Base-by-base conservation (phyloP, 228 moss, liverwort and hornwort species). In the Sphagnum fallax region DNA sequence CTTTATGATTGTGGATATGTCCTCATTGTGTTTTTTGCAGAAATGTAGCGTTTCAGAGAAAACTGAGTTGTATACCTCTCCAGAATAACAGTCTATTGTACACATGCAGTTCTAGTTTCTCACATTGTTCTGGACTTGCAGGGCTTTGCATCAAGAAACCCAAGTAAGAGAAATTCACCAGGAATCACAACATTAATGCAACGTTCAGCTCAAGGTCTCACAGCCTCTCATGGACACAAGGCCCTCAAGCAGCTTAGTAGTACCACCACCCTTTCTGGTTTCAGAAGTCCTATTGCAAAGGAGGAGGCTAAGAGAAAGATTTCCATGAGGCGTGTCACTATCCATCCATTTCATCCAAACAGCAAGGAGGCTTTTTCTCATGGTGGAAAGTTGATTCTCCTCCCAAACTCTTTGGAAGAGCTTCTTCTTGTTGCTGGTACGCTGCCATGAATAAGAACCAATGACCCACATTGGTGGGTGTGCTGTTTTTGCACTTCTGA, bases 351-450 rank as follows among this genome's bases (percentile, higher is more conserved):
- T 75, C 97, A 91, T 67, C 93, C 97, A 10, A 77, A 64, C 50
- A 83, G 77, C 58, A 81, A 67, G 52, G 82, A 79, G 50, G 76
- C 59, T 5, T 16, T 51, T n/a, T 70, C 72, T 62, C 75, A 72
- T 53, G 53, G 77, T 50, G 91, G 90, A 8, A 88, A 82, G 60
- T 47, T 97, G 16, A 70, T 93, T 52, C 52, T 70, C 47, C 70
- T 97, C 65, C 93, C 97, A 10, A 67, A 53, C 12, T 85, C 97
- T 47, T 62, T 90, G 0, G 71, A 75, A 47, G 81, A 77, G 58
- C 84, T 97, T 63, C 83, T 97, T 50, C 68, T 72, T 70, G 11
- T 90, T 75, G 93, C 93, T 48, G 84, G 93, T 92, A 79, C 69
- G 83, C 60, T 65, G 4, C 53, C 10, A 9, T 14, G 51, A 47